Conservation (phyloP, 163 green algal genomes). For the Picocystis sp. region DNA sequence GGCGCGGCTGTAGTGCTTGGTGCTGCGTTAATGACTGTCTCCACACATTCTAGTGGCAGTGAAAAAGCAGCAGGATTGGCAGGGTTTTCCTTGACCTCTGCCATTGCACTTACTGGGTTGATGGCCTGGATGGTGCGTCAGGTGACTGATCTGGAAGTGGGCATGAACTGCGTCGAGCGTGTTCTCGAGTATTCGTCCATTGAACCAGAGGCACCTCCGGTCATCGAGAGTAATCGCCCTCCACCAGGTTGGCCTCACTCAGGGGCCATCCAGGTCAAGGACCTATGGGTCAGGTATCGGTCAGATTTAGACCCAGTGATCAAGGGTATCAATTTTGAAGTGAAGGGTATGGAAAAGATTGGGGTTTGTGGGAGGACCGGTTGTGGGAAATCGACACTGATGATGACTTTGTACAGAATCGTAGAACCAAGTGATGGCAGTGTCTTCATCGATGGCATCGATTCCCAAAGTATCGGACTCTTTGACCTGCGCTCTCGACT, state of each 20-base stretch:
- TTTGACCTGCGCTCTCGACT: slow-evolving; percentile 52
- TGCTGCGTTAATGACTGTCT: slow-evolving; percentile 5
- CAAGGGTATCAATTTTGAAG: slow-evolving; percentile 33
- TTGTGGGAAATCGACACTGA: slow-evolving; percentile 80
- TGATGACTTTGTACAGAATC: slow-evolving; percentile 81
- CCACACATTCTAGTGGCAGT: too few relatives aligned
- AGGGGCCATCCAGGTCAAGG: slow-evolving; percentile 46
- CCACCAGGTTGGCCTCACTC: slow-evolving; percentile 36
- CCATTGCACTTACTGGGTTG: slow-evolving; percentile 60
- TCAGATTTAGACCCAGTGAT: slow-evolving; percentile 67
- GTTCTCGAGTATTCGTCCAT: slow-evolving; percentile 25
- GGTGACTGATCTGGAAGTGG: slow-evolving; percentile 63
- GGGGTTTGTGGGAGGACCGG: slow-evolving; percentile 78
- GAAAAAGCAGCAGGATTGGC: slow-evolving; percentile 33
- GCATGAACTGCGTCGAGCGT: slow-evolving; percentile 40
- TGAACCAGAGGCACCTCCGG: slow-evolving; percentile 13
- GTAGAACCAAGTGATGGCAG: slow-evolving; percentile 56
- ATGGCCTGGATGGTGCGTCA: slow-evolving; percentile 71
- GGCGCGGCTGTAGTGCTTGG: slow-evolving; percentile 31
- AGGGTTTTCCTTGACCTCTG: slow-evolving; percentile 70
- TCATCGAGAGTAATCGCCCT: slow-evolving; percentile 15
- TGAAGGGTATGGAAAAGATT: slow-evolving; percentile 28
- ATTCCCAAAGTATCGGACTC: slow-evolving; percentile 60
- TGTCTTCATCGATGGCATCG: slow-evolving; percentile 76
- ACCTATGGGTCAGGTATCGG: slow-evolving; percentile 51